Evolutionary conservation across 2,329 filamentous ascomycete species (phyloP).

Genomic region (Colletotrichum tofieldiae): DNA sequence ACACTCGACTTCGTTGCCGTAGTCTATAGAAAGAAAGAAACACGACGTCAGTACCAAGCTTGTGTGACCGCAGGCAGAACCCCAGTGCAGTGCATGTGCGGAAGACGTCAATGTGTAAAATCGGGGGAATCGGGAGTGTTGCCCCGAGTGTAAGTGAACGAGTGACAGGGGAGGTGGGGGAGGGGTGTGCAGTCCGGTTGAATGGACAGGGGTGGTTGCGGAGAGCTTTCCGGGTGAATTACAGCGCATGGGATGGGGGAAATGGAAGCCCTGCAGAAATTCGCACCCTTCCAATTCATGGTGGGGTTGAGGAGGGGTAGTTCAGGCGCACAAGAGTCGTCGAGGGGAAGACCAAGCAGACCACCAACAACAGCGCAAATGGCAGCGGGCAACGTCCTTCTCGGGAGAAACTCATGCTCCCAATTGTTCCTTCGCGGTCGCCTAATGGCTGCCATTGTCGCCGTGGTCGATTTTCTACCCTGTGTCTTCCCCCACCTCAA

Average conservation of each 20-base stretch:
- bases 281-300: slow-evolving; percentile 29
- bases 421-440: not conserved
- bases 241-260: slow-evolving; percentile 30
- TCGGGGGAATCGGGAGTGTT: slow-evolving; percentile 19
- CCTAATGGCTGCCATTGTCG: not conserved
- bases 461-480: not conserved
- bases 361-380: slow-evolving; percentile 6
- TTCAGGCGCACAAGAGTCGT: slow-evolving; percentile 20
- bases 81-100: not conserved
- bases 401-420: not conserved
- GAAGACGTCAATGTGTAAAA: slow-evolving; percentile 9
- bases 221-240: slow-evolving; percentile 39
- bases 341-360: slow-evolving; percentile 23
- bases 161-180: slow-evolving; percentile 9
- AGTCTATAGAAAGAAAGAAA: slow-evolving; percentile 68
- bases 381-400: slow-evolving; percentile 5
- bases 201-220: slow-evolving; percentile 18
- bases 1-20: slow-evolving; percentile 86
- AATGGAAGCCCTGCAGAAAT: slow-evolving; percentile 24
- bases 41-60: slow-evolving; percentile 11
- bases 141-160: slow-evolving; percentile 32
- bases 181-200: slow-evolving; percentile 20
- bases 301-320: slow-evolving; percentile 44
- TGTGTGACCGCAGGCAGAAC: not conserved
- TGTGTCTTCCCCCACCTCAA: not conserved